Conservation (phyloP, 306 rosid genomes). For the Carpinus fangiana region DNA sequence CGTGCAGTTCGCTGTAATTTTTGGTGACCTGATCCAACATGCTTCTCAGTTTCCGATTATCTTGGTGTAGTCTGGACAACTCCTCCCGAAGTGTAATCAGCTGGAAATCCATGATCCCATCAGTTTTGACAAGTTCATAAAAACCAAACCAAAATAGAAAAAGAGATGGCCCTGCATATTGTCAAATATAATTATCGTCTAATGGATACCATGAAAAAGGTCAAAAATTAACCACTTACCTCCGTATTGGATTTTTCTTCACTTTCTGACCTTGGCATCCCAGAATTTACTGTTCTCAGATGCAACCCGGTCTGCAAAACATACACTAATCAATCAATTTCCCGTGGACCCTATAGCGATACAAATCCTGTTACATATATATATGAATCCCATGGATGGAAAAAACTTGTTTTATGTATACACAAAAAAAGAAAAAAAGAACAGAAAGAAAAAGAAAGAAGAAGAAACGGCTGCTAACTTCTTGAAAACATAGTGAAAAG, state of each 20-base stretch:
- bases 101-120: conserved; percentile 16
- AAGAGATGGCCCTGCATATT: neutral
- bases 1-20: conserved; percentile 47
- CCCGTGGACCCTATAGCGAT: neutral
- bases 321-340: neutral
- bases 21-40: conserved; percentile 46
- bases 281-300: conserved; percentile 24
- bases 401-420: neutral
- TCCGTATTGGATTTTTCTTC: conserved; percentile 23
- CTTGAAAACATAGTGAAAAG: neutral
- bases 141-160: neutral
- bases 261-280: neutral
- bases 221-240: conserved; percentile 14
- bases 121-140: neutral
- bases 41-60: conserved; percentile 35
- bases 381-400: neutral
- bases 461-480: neutral
- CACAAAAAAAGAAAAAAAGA: no score
- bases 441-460: neutral
- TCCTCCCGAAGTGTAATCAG: conserved; percentile 24
- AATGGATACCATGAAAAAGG: neutral
- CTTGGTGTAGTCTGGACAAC: conserved; percentile 41
- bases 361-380: no score
- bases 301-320: conserved; percentile 36
- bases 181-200: neutral